Base-by-base conservation (phyloP, 306 rosid species). In the Glycyrrhiza uralensis region DNA sequence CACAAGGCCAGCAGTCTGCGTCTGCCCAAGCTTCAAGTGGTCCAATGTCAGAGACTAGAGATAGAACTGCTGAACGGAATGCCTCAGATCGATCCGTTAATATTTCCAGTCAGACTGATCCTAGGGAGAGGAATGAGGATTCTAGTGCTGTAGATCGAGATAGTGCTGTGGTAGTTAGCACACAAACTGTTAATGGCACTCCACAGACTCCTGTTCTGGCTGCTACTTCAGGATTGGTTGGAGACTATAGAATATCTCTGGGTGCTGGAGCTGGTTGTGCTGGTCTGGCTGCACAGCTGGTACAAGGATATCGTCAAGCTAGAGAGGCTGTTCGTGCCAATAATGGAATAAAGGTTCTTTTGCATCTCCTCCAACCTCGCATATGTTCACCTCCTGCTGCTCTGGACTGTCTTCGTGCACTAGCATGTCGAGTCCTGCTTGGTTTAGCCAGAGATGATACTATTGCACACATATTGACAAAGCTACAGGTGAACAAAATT, bases 211-310 rank as follows among this genome's bases (percentile, higher is more conserved):
- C 87, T 29, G 79, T 80, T 66, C 61, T 90, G 64, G 41, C 89
- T 8, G 73, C 92, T 66, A 79, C 88, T 44, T 90, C 96, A 26
- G 95, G 91, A 64, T 80, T 93, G 81, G 98, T 93, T 72, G 98
- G 98, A 24, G 96, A 90, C 79, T 92, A 95, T 45, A 86, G 98
- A 78, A 92, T 92, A 84, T 83, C 96, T 36, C 75, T 93, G 75
- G 98, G 98, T 77, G 86, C 81, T 64, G 98, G 96, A 60, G 96
- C 96, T 14, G 98, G 96, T 66, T 84, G 87, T 81, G 97, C 96
- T 39, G 98, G 98, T 29, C 91, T 90, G 64, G 98, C 98, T 61
- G 85, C 96, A 4, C 96, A 88, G 47, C 63, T 93, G 80, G 97
- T 88, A 66, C 93, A 85, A 61, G 96, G 90, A 20, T 93, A 93